Evolutionary conservation across 257 asterid species (phyloP).

Genomic region (Linderniella brevidens): DNA sequence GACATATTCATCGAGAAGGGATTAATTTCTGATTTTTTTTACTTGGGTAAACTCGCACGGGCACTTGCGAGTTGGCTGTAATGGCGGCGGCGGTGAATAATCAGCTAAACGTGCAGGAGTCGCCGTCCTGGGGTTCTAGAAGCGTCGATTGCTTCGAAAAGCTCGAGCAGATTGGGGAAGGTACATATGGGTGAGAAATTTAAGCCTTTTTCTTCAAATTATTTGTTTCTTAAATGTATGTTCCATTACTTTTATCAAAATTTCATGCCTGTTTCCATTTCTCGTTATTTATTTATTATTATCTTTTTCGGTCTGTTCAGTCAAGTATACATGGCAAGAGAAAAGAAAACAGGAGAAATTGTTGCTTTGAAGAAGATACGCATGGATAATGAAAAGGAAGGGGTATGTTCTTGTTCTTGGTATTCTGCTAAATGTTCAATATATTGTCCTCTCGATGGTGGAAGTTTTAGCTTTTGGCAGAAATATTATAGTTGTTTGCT

Average conservation of each 20-base stretch:
- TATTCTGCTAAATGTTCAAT: background rate
- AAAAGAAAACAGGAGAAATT: slow-evolving; percentile 67
- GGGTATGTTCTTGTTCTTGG: slow-evolving; percentile 40
- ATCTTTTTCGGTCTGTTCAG: too few relatives aligned
- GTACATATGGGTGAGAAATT: slow-evolving; percentile 67
- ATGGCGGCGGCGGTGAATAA: slow-evolving; percentile 32
- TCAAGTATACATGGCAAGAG: slow-evolving; percentile 90
- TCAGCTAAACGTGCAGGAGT: slow-evolving; percentile 59
- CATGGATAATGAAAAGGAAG: slow-evolving; percentile 96
- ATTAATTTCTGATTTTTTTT: too few relatives aligned
- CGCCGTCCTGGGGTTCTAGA: slow-evolving; percentile 93
- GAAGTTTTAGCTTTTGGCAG: background rate
- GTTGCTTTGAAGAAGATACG: slow-evolving; percentile 94
- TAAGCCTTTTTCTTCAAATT: background rate
- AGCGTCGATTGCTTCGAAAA: slow-evolving; percentile 91
- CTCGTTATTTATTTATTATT: too few relatives aligned
- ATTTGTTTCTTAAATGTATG: background rate
- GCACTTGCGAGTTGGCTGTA: too few relatives aligned
- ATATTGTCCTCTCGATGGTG: background rate
- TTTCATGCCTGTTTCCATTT: slow-evolving; percentile 6
- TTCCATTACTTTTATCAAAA: slow-evolving; percentile 7
- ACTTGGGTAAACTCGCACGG: too few relatives aligned
- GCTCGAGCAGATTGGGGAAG: slow-evolving; percentile 95
- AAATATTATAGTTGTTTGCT: background rate
- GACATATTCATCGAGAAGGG: too few relatives aligned